Evolutionary conservation across 768 basidiomycete genomes (phyloP).

Genomic region (Tylopilus intermedius): DNA sequence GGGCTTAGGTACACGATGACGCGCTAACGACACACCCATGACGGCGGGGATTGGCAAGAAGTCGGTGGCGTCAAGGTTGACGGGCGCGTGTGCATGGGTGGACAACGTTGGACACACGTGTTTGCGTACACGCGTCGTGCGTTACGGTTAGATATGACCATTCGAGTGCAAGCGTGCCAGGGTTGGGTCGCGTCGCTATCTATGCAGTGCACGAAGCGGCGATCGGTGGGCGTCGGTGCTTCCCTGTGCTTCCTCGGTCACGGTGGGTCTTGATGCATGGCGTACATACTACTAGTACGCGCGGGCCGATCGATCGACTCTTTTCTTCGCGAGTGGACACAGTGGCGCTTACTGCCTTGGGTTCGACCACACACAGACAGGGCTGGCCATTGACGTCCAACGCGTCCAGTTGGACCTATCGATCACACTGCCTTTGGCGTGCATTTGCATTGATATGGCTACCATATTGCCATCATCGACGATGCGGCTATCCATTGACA

Average conservation of each 20-base stretch:
- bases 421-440: neutral
- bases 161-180: neutral
- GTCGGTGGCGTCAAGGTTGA: neutral
- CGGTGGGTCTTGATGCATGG: too few relatives aligned
- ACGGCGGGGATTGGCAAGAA: neutral
- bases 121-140: neutral
- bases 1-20: neutral
- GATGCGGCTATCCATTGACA: too few relatives aligned
- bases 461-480: neutral
- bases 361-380: neutral
- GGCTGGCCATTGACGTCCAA: neutral
- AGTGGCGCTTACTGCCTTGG: neutral
- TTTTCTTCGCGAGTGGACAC: neutral
- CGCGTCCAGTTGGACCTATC: too few relatives aligned
- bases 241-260: too few relatives aligned
- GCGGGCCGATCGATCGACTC: slow-evolving; percentile 1
- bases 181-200: neutral
- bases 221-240: neutral
- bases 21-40: too few relatives aligned
- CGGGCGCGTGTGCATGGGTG: neutral
- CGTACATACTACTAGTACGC: too few relatives aligned
- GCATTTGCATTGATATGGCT: slow-evolving; percentile 2
- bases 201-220: too few relatives aligned
- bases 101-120: slow-evolving; percentile 19
- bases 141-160: neutral